phyloP scores from a whole-genome alignment of 306 rosid species.

The Amphicarpaea edgeworthii region DNA sequence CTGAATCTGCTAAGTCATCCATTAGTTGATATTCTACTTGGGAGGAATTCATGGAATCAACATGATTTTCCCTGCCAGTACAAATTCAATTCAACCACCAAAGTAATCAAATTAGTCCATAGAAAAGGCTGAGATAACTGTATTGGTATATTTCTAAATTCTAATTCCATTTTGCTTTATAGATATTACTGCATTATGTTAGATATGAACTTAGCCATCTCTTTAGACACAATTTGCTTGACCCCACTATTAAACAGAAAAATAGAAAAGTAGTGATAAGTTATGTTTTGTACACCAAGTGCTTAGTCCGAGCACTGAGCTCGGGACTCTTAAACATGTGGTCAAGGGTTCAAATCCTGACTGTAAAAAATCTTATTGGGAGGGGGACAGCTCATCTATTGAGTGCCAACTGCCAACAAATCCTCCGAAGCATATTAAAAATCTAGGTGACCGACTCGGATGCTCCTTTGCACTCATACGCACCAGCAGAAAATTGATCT shows the following conservation, averaged over 20 bases:
- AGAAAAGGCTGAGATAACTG: constrained; percentile 8
- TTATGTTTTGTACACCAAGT: not conserved
- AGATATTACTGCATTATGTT: constrained; percentile 5
- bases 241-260: not conserved
- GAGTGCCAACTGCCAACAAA: not conserved
- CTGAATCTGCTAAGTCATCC: constrained; percentile 76
- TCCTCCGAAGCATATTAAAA: not conserved
- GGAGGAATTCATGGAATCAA: constrained; percentile 36
- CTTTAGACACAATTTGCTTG: not conserved
- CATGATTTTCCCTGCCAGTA: constrained; percentile 40
- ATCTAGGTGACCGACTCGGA: not conserved
- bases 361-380: too few species aligned
- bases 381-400: too few species aligned
- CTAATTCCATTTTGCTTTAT: constrained; percentile 12
- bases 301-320: too few species aligned
- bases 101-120: constrained; percentile 20
- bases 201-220: not conserved
- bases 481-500: not conserved
- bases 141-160: constrained; percentile 23
- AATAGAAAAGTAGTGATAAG: not conserved
- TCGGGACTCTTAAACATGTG: too few species aligned
- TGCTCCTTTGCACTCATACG: not conserved
- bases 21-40: constrained; percentile 46
- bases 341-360: too few species aligned
- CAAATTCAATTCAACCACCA: constrained; percentile 48